Base-by-base conservation (phyloP, 129 eudicot genomes). In the Helichrysum umbraculigerum region DNA sequence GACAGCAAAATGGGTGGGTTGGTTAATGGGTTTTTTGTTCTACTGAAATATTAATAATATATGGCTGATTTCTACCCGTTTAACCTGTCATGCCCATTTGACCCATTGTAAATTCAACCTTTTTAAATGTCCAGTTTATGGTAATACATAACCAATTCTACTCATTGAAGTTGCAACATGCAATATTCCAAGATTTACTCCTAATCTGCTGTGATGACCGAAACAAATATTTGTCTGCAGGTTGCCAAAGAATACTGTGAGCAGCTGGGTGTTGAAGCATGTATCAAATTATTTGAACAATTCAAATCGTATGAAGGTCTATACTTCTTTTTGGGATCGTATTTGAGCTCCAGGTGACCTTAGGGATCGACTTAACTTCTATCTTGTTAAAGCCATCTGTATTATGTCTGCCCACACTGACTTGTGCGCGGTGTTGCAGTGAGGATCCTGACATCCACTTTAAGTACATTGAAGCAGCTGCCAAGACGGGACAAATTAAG, bases 361-460 rank as follows among this genome's bases (percentile, higher is more conserved):
- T 52, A 19, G 19, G 59, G 59, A 52, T 5, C 7, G 22, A 52
- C 59, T 17, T 5, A 39, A 39, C 8, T 17, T 51, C 21, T 17
- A 19, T 15, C 4, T 52, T 6, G 19, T 52, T 52, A 2, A 17
- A 17, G n/a, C 17, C 59, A 52, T 52, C 17, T 32, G 34, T 32
- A 32, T 32, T 2, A 3, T 11, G 7, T 52, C 20, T 17, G 22
- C 21, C 20, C 21, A 17, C 59, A 17, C 22, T 52, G 17, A 52
- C 22, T 52, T 52, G 59, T 52, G 20, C 1, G 14, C 47, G 47
- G 47, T 68, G n/a, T 82, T 63, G 12, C 89, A 91, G 94, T 37
- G 95, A 92, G 91, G 96, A 92, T 84, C 91, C 92, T 60, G 97
- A 92, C 3, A 89, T 92, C 41, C 98, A 92, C 87, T 92, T 92